Conservation (phyloP, 148 eudicot genomes). For the Oxyria digyna region DNA sequence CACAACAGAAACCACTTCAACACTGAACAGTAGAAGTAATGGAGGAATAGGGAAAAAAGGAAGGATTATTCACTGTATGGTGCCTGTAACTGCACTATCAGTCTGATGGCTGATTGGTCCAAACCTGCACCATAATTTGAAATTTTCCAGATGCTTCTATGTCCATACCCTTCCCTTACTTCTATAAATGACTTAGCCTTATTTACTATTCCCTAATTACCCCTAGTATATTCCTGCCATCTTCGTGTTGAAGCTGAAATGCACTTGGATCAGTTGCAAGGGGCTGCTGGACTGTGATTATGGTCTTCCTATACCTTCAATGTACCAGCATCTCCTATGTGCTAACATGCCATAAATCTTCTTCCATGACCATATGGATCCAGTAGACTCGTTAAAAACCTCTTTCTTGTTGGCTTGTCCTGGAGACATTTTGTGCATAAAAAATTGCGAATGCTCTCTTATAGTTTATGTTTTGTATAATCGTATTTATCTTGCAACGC, state of each 20-base stretch:
- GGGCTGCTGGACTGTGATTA: neutral
- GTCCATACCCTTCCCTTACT: neutral
- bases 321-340: neutral
- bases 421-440: neutral
- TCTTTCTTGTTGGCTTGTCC: neutral
- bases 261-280: neutral
- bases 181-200: neutral
- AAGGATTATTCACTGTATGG: neutral
- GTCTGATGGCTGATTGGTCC: neutral
- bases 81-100: neutral
- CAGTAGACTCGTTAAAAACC: slow-evolving; percentile 10
- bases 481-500: slow-evolving; percentile 6
- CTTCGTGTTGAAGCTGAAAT: neutral
- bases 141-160: neutral
- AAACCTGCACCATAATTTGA: neutral
- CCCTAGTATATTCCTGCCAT: neutral
- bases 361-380: neutral
- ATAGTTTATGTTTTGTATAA: neutral
- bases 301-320: neutral
- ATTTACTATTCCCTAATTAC: neutral
- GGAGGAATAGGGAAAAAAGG: neutral
- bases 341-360: neutral
- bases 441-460: neutral
- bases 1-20: neutral
- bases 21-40: neutral